Conservation (phyloP, 139 green algal genomes). For the Closterium sp. region DNA sequence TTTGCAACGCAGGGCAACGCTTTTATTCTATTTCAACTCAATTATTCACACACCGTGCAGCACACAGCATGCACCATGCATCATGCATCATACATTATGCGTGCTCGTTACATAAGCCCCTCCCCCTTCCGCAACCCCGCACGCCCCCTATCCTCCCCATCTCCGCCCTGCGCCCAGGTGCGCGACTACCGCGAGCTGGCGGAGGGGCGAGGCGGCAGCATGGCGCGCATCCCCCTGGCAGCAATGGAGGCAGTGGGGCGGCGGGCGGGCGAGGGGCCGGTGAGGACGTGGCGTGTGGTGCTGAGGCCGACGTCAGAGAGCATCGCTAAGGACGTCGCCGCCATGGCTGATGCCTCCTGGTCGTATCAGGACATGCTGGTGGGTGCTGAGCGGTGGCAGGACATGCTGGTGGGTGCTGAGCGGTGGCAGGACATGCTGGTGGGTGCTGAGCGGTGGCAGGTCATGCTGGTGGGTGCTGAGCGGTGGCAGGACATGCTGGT, state of each 20-base stretch:
- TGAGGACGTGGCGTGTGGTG: conserved; percentile 34
- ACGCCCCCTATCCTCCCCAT: not conserved
- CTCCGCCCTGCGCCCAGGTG: conserved; percentile 4
- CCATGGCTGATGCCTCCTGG: conserved; percentile 36
- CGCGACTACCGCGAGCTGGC: conserved; percentile 31
- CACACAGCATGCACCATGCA: conserved; percentile 6
- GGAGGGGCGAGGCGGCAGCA: too few relatives aligned
- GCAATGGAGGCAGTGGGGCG: not conserved
- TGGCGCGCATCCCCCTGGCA: not conserved
- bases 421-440: not conserved
- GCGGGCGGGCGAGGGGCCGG: not conserved
- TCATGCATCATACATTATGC: conserved; percentile 7
- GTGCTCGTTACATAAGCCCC: too few relatives aligned
- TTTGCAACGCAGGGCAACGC: not conserved
- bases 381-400: not conserved
- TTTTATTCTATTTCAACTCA: conserved; percentile 13
- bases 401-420: not conserved
- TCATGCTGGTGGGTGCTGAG: not conserved
- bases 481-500: not conserved
- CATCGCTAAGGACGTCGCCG: conserved; percentile 32
- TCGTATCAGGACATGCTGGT: conserved; percentile 43
- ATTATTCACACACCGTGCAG: not conserved
- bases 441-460: not conserved
- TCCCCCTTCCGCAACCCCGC: not conserved
- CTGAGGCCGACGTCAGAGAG: conserved; percentile 33